A percentile compares a stretch with the other conserved stretches of the same genome.
These are phyloP conservation scores for Cladosporium phlei DNA, from an alignment of 2,329 filamentous ascomycete genomes.

Conservation along the genomic window DNA sequence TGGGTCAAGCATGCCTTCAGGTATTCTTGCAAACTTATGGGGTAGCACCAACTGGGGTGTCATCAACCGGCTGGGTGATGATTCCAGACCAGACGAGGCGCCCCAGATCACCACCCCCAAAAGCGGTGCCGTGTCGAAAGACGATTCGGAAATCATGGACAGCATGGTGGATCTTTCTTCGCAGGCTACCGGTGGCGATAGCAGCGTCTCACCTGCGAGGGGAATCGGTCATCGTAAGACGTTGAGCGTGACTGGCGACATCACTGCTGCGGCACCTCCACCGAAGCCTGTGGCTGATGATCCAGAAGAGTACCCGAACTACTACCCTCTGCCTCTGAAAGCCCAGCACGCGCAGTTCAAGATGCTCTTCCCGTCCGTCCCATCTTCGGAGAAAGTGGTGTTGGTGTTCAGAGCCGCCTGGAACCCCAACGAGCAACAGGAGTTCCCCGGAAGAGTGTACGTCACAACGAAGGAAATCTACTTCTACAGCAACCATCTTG, in stretches of 20 bases:
- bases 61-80: constrained; percentile 57
- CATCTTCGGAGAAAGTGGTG: constrained; percentile 73
- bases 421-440: constrained; percentile 69
- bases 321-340: constrained; percentile 68
- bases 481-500: constrained; percentile 94
- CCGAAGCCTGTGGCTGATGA: constrained; percentile 18
- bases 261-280: constrained; percentile 6
- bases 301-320: constrained; percentile 59
- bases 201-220: not conserved
- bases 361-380: constrained; percentile 78
- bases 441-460: constrained; percentile 80
- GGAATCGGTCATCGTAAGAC: constrained; percentile 27
- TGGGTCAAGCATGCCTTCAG: constrained; percentile 70
- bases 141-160: constrained; percentile 17
- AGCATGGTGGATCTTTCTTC: constrained; percentile 11
- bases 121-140: constrained; percentile 1
- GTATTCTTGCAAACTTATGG: constrained; percentile 90
- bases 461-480: constrained; percentile 84
- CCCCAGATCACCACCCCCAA: not conserved
- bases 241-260: constrained; percentile 20
- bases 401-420: constrained; percentile 92
- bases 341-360: constrained; percentile 91
- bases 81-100: constrained; percentile 34
- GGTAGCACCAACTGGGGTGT: constrained; percentile 79
- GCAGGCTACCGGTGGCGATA: constrained; percentile 3